phyloP scores from a whole-genome alignment of 495 filamentous ascomycete genomes.

The Penicillium paxilli region DNA sequence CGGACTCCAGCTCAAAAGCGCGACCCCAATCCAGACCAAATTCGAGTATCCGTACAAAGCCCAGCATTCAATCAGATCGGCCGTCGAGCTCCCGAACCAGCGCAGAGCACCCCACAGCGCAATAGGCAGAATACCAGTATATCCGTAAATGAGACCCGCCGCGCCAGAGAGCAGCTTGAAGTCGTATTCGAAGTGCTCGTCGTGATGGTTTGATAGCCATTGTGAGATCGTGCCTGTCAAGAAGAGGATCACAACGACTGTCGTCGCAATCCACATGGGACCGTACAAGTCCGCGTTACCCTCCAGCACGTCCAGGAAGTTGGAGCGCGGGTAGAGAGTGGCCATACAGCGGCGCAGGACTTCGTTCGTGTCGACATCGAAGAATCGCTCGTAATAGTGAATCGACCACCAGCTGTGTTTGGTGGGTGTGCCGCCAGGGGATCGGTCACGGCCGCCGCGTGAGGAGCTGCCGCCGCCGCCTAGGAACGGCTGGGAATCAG shows the following conservation, averaged over 20 bases:
- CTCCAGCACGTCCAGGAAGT: constrained; percentile 94
- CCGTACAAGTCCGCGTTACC: constrained; percentile 97
- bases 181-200: constrained; percentile 76
- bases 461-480: constrained; percentile 55
- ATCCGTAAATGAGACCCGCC: constrained; percentile 90
- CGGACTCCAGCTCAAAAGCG: constrained; percentile 85
- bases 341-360: constrained; percentile 82
- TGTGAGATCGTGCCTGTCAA: constrained; percentile 91
- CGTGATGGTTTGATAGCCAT: constrained; percentile 66
- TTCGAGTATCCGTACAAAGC: constrained; percentile 94
- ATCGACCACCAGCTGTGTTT: constrained; percentile 92
- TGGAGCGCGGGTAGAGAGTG: constrained; percentile 81
- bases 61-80: constrained; percentile 82
- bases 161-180: constrained; percentile 81
- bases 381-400: constrained; percentile 94
- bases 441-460: constrained; percentile 40
- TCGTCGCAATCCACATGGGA: constrained; percentile 98
- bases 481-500: constrained; percentile 60
- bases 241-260: constrained; percentile 93
- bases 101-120: constrained; percentile 84
- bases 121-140: constrained; percentile 80
- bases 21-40: constrained; percentile 94
- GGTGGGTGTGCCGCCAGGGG: constrained; percentile 49
- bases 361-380: constrained; percentile 91
- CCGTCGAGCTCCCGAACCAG: constrained; percentile 90